Evolutionary conservation across 2,329 filamentous ascomycete species (phyloP).

Genomic region (Emydomyces testavorans): DNA sequence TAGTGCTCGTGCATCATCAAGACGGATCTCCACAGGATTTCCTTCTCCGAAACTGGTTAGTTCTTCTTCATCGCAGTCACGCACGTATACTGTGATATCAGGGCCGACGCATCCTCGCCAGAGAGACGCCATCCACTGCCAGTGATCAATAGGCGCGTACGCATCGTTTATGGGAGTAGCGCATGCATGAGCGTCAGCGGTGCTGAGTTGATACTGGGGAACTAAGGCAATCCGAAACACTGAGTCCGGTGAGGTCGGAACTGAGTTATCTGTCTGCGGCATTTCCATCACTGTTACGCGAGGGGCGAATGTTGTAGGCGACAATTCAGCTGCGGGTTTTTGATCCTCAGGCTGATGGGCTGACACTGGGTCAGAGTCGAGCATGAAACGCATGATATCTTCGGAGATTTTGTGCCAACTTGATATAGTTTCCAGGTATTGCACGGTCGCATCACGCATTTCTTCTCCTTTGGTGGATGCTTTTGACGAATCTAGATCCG

Average conservation of each 20-base stretch:
- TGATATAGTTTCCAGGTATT: conserved; percentile 57
- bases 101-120: conserved; percentile 80
- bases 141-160: conserved; percentile 78
- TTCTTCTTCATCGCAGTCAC: conserved; percentile 33
- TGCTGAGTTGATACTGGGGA: conserved; percentile 66
- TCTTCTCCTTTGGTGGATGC: conserved; percentile 21
- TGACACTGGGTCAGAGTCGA: conserved; percentile 19
- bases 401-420: conserved; percentile 65
- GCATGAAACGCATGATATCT: conserved; percentile 54
- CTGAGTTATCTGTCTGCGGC: conserved; percentile 1
- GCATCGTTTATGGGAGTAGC: conserved; percentile 62
- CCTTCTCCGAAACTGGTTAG: conserved; percentile 31
- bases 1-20: conserved; percentile 40
- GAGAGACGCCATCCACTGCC: conserved; percentile 92
- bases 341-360: conserved; percentile 17
- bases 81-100: conserved; percentile 46
- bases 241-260: conserved; percentile 11
- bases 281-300: conserved; percentile 15
- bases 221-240: conserved; percentile 61
- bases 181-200: conserved; percentile 63
- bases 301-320: conserved; percentile 27
- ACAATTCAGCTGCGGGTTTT: conserved; percentile 20
- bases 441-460: conserved; percentile 37
- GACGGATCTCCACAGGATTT: conserved; percentile 45
- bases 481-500: conserved; percentile 21